Evolutionary conservation across 139 green algal species (phyloP), one percentile per base, ranked within the genome.

Genomic region (Chlamydomonas sp.): DNA sequence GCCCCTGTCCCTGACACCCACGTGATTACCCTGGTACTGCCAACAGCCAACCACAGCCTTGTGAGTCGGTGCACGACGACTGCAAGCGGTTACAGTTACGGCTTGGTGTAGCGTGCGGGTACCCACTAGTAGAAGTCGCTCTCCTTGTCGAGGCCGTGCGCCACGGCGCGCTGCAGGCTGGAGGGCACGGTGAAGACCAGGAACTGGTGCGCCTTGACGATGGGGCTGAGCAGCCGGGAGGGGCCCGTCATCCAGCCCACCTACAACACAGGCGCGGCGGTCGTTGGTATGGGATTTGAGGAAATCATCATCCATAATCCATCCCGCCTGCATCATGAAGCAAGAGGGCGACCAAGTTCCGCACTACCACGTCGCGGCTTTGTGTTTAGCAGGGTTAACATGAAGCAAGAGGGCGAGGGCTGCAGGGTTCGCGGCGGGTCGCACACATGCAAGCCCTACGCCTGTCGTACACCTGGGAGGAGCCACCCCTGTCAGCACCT

Each of bases 181-280:
- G 88, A 93, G 14, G 95, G 87, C n/a, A 98, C 93, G 5, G 93
- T 97, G 85, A 98, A 98, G 3, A 93, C 92, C 67, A 98, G 68
- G 85, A 98, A 98, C 89, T 96, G 93, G 87, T 98, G 96, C 5
- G 96, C 95, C 89, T 96, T 97, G 83, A 94, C 91, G 84, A 96
- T 91, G 5, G 95, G 95, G 3, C 60, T 89, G 17, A 98, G 81
- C 78, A 98, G 80, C 49, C 59, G n/a, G 0, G 88, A 31, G 4
- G 95, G 95, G 18, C 94, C 95, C 0, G 94, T 94, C 83, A 96
- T 91, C 95, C 95, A 98, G 4, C 96, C 96, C 58, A 97, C 92
- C 95, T 97, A 17, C 74, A 79, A 57, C 69, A 31, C 12, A 76
- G 69, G 69, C 31, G 57, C 31, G 31, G 31, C 31, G 31, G 31